Percentiles rank a stretch among this genome's conserved stretches.
phyloP scores from a whole-genome alignment of 495 filamentous ascomycete species.

The Podospora australis region DNA sequence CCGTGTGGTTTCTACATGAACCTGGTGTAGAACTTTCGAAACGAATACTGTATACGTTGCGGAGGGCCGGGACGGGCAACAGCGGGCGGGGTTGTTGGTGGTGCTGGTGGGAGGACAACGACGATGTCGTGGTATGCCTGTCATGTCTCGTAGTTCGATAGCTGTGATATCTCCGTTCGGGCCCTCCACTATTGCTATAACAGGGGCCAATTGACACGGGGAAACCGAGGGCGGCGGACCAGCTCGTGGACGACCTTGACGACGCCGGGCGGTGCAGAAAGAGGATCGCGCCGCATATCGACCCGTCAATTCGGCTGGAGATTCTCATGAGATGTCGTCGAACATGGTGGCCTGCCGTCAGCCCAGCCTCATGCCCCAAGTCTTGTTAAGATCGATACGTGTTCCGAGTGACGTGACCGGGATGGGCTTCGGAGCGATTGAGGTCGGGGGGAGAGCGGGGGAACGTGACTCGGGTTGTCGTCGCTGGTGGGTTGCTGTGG shows the following conservation, averaged over 20 bases:
- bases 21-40: constrained; percentile 8
- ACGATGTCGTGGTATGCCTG: no score
- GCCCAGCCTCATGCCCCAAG: constrained; percentile 29
- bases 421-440: background rate
- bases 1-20: background rate
- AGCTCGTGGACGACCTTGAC: constrained; percentile 30
- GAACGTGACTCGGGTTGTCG: background rate
- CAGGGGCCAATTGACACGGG: background rate
- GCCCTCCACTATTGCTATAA: constrained; percentile 15
- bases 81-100: constrained; percentile 5
- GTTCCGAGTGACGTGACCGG: background rate
- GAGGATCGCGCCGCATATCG: constrained; percentile 45
- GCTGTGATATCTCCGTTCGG: constrained; percentile 3
- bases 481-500: background rate
- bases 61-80: constrained; percentile 6
- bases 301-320: constrained; percentile 45
- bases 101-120: background rate
- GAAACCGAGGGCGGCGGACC: constrained; percentile 14
- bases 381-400: background rate
- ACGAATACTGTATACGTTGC: constrained; percentile 4
- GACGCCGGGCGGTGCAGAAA: constrained; percentile 33
- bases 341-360: constrained; percentile 40
- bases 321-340: constrained; percentile 47
- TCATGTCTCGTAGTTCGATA: background rate
- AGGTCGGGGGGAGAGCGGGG: background rate